Percentiles rank a stretch among this genome's conserved stretches.
These are phyloP conservation scores for Xylaria flabelliformis DNA, from an alignment of 495 filamentous ascomycete species.

Conservation along the genomic window DNA sequence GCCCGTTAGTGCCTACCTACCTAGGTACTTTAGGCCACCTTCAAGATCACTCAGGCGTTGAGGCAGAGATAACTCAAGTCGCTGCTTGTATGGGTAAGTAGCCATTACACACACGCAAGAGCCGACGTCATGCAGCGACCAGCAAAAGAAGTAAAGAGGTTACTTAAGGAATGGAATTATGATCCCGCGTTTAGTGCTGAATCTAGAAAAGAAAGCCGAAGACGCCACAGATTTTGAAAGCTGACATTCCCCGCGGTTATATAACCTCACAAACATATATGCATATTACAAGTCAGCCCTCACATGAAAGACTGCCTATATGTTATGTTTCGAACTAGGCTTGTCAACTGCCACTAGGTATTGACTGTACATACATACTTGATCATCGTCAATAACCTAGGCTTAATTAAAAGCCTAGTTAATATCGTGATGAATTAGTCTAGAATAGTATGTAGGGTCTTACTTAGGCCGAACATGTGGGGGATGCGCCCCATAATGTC, in stretches of 20 bases:
- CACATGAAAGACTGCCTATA: neutral
- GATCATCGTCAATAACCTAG: neutral
- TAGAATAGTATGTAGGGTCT: neutral
- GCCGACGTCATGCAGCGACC: conserved; percentile 5
- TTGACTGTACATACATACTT: neutral
- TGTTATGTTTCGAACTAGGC: neutral
- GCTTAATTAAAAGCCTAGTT: neutral
- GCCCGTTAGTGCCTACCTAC: neutral
- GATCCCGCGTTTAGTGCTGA: neutral
- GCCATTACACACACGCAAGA: neutral
- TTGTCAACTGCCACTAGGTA: neutral
- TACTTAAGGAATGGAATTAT: neutral
- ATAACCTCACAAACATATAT: neutral
- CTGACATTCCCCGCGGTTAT: neutral
- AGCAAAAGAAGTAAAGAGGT: neutral
- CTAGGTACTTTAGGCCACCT: neutral
- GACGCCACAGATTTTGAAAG: neutral
- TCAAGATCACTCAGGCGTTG: neutral
- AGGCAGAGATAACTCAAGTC: neutral
- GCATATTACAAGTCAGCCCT: neutral
- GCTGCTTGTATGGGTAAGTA: neutral
- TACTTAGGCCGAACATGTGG: conserved; percentile 16
- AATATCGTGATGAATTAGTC: neutral
- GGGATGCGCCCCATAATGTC: conserved; percentile 9
- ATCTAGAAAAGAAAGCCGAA: neutral